These are phyloP conservation scores for Kitagawia praeruptora DNA, from an alignment of 129 eudicot genomes.

Conservation along the genomic window DNA sequence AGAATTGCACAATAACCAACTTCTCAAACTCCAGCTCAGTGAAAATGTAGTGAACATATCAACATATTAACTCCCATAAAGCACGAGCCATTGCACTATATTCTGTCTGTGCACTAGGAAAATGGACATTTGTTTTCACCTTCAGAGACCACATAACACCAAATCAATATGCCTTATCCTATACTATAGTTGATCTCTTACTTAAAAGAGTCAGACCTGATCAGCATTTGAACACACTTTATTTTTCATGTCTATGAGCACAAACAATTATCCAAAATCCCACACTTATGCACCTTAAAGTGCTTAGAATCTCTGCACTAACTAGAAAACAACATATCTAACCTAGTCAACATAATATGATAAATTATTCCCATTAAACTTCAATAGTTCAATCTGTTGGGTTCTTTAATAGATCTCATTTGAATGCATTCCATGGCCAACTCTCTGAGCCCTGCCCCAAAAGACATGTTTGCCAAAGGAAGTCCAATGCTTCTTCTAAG, in stretches of 20 bases:
- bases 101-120: neutral
- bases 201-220: neutral
- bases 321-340: neutral
- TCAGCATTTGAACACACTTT: no score
- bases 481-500: neutral
- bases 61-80: neutral
- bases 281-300: neutral
- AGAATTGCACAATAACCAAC: neutral
- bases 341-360: neutral
- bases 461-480: neutral
- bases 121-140: no score
- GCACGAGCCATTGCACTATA: neutral
- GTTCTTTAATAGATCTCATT: neutral
- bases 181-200: neutral
- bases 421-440: neutral
- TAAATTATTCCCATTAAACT: neutral
- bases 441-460: neutral
- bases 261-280: neutral
- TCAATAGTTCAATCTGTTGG: neutral
- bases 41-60: neutral
- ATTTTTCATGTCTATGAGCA: neutral
- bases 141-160: neutral
- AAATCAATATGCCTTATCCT: neutral
- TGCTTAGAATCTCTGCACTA: neutral
- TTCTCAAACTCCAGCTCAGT: neutral